phyloP scores from a whole-genome alignment of 352 stramenopile genomes.

The Globisporangium parvum region DNA sequence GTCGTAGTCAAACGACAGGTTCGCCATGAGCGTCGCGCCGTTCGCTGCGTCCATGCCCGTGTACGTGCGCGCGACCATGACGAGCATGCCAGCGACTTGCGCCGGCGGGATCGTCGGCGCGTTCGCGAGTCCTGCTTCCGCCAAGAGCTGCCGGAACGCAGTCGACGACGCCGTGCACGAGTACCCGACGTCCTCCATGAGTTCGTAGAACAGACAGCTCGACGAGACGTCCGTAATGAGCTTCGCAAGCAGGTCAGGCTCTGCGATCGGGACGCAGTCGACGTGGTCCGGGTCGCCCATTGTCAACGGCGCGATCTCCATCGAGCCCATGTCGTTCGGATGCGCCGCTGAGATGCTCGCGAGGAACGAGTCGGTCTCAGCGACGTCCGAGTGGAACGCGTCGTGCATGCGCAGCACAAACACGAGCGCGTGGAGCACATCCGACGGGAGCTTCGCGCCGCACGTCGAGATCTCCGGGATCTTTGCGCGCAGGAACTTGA shows the following conservation, averaged over 20 bases:
- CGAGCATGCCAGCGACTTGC: slow-evolving; percentile 86
- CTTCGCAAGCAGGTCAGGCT: slow-evolving; percentile 59
- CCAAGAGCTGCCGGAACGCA: slow-evolving; percentile 76
- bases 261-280: slow-evolving; percentile 61
- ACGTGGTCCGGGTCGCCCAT: slow-evolving; percentile 84
- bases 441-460: slow-evolving; percentile 72
- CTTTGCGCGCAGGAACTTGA: slow-evolving; percentile 77
- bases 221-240: slow-evolving; percentile 74
- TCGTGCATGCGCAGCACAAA: slow-evolving; percentile 81
- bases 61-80: slow-evolving; percentile 84
- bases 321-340: slow-evolving; percentile 78
- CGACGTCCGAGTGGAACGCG: slow-evolving; percentile 62
- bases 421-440: slow-evolving; percentile 78
- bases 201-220: slow-evolving; percentile 84
- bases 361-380: slow-evolving; percentile 81
- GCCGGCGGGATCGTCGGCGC: slow-evolving; percentile 76
- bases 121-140: slow-evolving; percentile 75
- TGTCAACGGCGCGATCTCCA: slow-evolving; percentile 82
- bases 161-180: slow-evolving; percentile 70
- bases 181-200: slow-evolving; percentile 90
- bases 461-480: slow-evolving; percentile 82
- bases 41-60: slow-evolving; percentile 56
- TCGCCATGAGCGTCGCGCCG: slow-evolving; percentile 73
- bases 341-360: slow-evolving; percentile 82
- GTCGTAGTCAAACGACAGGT: slow-evolving; percentile 75